Conservation (phyloP, 1,284 basidiomycete species). For the Microbotryomycetes sp. region DNA sequence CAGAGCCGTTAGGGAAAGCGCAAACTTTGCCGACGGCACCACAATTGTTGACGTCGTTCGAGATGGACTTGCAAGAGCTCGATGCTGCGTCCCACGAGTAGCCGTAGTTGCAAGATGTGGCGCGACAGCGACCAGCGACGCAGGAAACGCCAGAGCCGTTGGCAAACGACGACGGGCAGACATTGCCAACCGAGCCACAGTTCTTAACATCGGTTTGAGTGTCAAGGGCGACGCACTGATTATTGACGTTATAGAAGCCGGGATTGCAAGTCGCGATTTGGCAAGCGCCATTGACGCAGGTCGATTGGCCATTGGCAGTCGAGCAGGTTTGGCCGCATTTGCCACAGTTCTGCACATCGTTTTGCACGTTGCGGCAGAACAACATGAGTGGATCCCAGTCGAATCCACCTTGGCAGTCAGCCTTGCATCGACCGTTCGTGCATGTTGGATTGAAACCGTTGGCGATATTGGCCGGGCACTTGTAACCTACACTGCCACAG, state of each 20-base stretch:
- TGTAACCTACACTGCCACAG: slow-evolving; percentile 17
- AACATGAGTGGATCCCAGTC: neutral
- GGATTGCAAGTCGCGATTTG: slow-evolving; percentile 9
- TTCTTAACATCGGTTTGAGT: slow-evolving; percentile 16
- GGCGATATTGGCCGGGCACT: slow-evolving; percentile 9
- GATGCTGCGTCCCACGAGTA: slow-evolving; percentile 11
- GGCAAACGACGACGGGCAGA: slow-evolving; percentile 9
- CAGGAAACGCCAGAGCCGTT: slow-evolving; percentile 18
- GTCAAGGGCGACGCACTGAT: slow-evolving; percentile 13
- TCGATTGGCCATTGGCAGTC: slow-evolving; percentile 3
- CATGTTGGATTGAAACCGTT: neutral
- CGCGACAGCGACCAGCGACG: slow-evolving; percentile 15
- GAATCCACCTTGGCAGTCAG: neutral
- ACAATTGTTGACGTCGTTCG: slow-evolving; percentile 2
- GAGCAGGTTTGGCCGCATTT: slow-evolving; percentile 15
- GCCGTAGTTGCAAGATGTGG: slow-evolving; percentile 16
- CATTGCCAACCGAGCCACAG: slow-evolving; percentile 14
- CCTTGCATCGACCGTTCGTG: neutral
- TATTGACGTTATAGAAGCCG: slow-evolving; percentile 10
- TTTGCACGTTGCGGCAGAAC: neutral
- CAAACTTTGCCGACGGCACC: slow-evolving; percentile 4
- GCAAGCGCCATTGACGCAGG: slow-evolving; percentile 17
- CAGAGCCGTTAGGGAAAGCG: slow-evolving; percentile 4
- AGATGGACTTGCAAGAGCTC: slow-evolving; percentile 9
- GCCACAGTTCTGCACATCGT: neutral